Conservation (phyloP, 1,284 basidiomycete genomes). For the Trichosporon sp. region DNA sequence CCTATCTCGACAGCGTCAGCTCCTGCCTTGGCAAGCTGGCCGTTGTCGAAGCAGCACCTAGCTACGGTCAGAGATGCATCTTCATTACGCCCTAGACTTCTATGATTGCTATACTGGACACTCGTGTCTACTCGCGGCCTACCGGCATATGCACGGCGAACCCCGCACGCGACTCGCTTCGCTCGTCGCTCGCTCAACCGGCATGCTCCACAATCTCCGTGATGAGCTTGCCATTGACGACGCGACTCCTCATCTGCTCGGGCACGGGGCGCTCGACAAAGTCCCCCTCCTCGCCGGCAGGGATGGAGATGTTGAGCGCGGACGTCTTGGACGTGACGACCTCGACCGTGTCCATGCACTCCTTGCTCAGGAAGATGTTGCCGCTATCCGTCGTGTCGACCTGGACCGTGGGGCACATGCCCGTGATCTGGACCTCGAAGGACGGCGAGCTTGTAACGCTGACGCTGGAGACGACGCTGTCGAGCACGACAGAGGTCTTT, state of each 20-base stretch:
- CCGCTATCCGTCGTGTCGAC: conserved; percentile 94
- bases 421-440: conserved; percentile 90
- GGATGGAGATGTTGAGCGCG: conserved; percentile 87
- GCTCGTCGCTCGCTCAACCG: conserved; percentile 60
- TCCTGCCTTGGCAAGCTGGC: too few species aligned
- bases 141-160: too few species aligned
- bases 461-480: conserved; percentile 85
- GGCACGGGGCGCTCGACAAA: conserved; percentile 90
- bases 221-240: conserved; percentile 81
- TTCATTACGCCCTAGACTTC: background rate
- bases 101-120: background rate
- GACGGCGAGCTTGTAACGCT: conserved; percentile 89
- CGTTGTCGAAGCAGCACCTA: too few species aligned
- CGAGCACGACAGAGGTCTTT: conserved; percentile 85
- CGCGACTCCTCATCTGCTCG: conserved; percentile 89
- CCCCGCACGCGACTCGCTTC: too few species aligned
- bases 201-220: conserved; percentile 87
- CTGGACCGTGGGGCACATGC: conserved; percentile 85
- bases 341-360: conserved; percentile 71
- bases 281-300: conserved; percentile 79
- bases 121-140: background rate
- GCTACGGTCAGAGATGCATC: too few species aligned
- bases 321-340: conserved; percentile 96
- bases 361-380: conserved; percentile 88
- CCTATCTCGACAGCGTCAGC: too few species aligned